These are phyloP conservation scores for Pseudotulostoma volvatum DNA, from an alignment of 495 filamentous ascomycete genomes.

Conservation along the genomic window DNA sequence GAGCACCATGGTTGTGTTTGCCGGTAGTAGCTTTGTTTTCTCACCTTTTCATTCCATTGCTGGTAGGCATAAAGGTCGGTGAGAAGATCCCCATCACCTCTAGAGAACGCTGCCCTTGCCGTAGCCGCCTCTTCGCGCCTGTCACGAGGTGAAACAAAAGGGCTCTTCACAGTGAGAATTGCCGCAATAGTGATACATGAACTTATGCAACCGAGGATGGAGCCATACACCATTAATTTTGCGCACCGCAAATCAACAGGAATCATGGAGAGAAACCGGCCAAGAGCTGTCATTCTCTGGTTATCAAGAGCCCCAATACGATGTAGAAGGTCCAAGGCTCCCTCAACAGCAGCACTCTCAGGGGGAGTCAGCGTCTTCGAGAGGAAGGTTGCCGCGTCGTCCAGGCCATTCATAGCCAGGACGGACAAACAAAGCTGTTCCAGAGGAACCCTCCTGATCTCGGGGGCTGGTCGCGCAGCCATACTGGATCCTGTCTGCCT, in stretches of 20 bases:
- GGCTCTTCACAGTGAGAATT: slow-evolving; percentile 68
- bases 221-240: slow-evolving; percentile 91
- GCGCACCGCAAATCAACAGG: slow-evolving; percentile 84
- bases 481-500: slow-evolving; percentile 70
- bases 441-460: slow-evolving; percentile 80
- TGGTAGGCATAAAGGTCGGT: slow-evolving; percentile 74
- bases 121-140: slow-evolving; percentile 69
- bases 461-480: slow-evolving; percentile 79
- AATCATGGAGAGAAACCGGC: slow-evolving; percentile 81
- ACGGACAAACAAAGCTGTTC: slow-evolving; percentile 91
- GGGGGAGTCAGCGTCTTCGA: slow-evolving; percentile 79
- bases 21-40: slow-evolving; percentile 37
- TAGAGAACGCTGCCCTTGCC: slow-evolving; percentile 56
- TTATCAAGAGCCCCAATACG: slow-evolving; percentile 80
- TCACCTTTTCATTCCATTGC: slow-evolving; percentile 52
- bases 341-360: slow-evolving; percentile 65
- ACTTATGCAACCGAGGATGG: slow-evolving; percentile 82
- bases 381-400: slow-evolving; percentile 64
- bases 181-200: slow-evolving; percentile 78
- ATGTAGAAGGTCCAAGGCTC: slow-evolving; percentile 58
- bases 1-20: slow-evolving; percentile 64
- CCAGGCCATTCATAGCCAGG: slow-evolving; percentile 74
- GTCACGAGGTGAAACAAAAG: slow-evolving; percentile 67
- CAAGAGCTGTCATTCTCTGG: slow-evolving; percentile 72
- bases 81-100: slow-evolving; percentile 64